Base-by-base conservation (phyloP, 768 basidiomycete genomes). In the Naganishia friedmannii region DNA sequence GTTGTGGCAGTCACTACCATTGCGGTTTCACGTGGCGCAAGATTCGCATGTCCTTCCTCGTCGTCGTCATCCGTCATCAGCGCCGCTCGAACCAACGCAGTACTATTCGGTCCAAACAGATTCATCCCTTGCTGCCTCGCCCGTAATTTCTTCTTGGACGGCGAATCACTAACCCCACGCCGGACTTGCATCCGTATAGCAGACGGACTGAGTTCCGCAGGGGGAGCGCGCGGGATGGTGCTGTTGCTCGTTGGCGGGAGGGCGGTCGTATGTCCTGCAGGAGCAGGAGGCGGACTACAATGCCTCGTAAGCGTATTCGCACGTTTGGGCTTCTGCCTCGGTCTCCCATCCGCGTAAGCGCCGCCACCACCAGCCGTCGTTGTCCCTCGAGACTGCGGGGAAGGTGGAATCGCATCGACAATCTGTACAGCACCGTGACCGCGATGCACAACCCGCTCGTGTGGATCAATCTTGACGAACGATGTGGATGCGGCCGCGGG, bases 391-490 rank as follows among this genome's bases (percentile, higher is more conserved):
- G 48, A 51, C 21, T 21, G 21, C 6, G 3, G n/a, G 6, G 48
- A 26, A 8, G 54, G 56, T 17, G 68, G 68, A 21, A 60, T 39
- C 0, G 66, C 37, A 45, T 67, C 66, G 15, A 67, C 39, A 23
- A 71, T 71, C 56, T 71, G 70, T 10, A 71, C 70, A 17, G 45
- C 39, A 8, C 70, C 70, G 3, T 66, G 55, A n/a, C 70, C 70
- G 10, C 70, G 66, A 23, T 60, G 54, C 0, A 71, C 56, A n/a
- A 21, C 5, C 7, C 42, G 37, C 23, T 63, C 60, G 13, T 71
- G 42, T 17, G 66, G 56, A 31, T 68, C 56, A 28, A 46, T 67
- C 31, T 60, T 28, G 7, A 63, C 60, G 21, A 63, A 63, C 23
- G 60, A 63, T 28, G 29, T 21, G 5, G 60, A 29, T 7, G 23